Base-by-base conservation (phyloP, 768 basidiomycete species). In the Termitomyces sp. region DNA sequence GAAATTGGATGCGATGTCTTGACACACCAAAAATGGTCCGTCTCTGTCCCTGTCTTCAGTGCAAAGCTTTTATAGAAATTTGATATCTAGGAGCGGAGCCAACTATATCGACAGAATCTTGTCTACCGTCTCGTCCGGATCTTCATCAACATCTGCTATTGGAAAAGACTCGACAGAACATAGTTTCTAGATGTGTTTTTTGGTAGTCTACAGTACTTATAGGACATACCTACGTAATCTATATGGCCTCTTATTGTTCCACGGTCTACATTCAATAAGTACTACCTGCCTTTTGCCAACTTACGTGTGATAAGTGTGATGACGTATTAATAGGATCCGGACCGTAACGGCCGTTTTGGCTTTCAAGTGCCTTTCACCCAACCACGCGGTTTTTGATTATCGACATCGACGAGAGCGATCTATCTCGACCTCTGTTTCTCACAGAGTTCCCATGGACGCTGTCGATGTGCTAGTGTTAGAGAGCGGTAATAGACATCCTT, bases 121-220 rank as follows among this genome's bases (percentile, higher is more conserved):
- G 49, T 83, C 83, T 38, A 89, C 84, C 15, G 82, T 96, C 20
- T 88, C 91, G 7, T 91, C 90, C 10, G 93, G 93, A 53, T 94
- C 91, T 10, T 92, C 92, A 29, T 90, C 88, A 63, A 94, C 93
- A 4, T 90, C 86, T 9, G 81, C 90, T 15, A 71, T 85, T 54
- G 94, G 94, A 27, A 84, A 85, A 64, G 93, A 93, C 66, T 95
- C 94, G 18, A 96, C 94, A 16, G 94, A 96, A 69, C 85, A 94
- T 63, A 74, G 78, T 11, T 96, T 95, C 76, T 91, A 66, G 64
- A 16, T 25, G 25, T 2, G 16, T 20, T 7, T 29, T 20, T 18
- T 29, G 16, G 15, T 32, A 41, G 15, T n/a, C 40, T 31, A 27
- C 22, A 31, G 23, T 52, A 49, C 18, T 31, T 32, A 20, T 39